Evolutionary conservation across 2,329 filamentous ascomycete species (phyloP).

Genomic region (Aspergillus intermedius): DNA sequence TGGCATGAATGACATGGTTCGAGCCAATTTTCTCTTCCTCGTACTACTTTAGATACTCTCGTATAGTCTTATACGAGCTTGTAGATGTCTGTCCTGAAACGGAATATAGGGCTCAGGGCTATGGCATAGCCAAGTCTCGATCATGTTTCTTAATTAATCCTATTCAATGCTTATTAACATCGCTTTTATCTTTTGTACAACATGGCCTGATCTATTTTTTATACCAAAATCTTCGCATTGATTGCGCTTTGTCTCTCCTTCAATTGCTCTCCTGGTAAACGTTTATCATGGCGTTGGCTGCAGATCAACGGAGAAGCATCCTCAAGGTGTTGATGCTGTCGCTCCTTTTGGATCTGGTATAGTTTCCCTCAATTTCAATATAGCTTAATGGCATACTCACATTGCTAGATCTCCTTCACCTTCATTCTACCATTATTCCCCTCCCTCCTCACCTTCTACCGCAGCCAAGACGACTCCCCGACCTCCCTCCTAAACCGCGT

Average conservation of each 20-base stretch:
- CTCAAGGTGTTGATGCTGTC: slow-evolving; percentile 84
- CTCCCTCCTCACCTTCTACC: slow-evolving; percentile 92
- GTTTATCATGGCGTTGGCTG: slow-evolving; percentile 29
- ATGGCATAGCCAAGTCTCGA: slow-evolving; percentile 5
- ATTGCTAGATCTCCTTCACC: slow-evolving; percentile 81
- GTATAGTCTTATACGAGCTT: not conserved
- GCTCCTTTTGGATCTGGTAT: slow-evolving; percentile 79
- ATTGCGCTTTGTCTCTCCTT: not conserved
- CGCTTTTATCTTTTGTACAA: not conserved
- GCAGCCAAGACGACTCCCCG: slow-evolving; percentile 62
- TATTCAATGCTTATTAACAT: not conserved
- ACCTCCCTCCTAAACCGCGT: slow-evolving; percentile 70
- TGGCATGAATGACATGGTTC: not conserved
- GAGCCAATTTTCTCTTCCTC: not conserved
- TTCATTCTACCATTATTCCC: slow-evolving; percentile 97
- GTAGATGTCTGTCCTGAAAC: not conserved
- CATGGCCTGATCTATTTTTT: slow-evolving; percentile 7
- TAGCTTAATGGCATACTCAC: not conserved
- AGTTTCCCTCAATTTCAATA: slow-evolving; percentile 18
- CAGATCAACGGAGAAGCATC: slow-evolving; percentile 64
- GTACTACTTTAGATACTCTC: too few relatives aligned
- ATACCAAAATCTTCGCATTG: not conserved
- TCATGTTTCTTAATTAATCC: not conserved
- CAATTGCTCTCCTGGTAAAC: not conserved
- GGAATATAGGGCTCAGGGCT: slow-evolving; percentile 10